Evolutionary conservation across 768 basidiomycete species (phyloP).

Genomic region (Boletus reticuloceps): DNA sequence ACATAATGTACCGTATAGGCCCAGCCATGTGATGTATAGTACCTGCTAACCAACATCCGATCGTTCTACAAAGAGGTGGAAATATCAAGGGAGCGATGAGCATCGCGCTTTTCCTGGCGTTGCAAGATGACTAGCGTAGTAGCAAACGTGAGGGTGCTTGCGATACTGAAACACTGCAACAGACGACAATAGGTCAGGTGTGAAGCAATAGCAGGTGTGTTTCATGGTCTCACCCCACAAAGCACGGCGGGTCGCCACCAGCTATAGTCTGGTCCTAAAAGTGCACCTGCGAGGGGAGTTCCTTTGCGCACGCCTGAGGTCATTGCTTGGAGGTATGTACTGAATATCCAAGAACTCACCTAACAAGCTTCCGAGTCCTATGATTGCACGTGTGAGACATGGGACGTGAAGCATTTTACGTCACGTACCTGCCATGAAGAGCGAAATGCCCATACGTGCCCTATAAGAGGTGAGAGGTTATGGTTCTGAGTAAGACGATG

Average conservation of each 20-base stretch:
- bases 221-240: slow-evolving; percentile 35
- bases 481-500: not conserved
- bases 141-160: slow-evolving; percentile 15
- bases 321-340: slow-evolving; percentile 6
- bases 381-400: not conserved
- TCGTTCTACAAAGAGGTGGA: not conserved
- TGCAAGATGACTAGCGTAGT: slow-evolving; percentile 7
- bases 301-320: slow-evolving; percentile 34
- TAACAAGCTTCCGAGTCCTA: slow-evolving; percentile 27
- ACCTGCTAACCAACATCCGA: not conserved
- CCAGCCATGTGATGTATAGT: not conserved
- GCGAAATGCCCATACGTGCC: slow-evolving; percentile 47
- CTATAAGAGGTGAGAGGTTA: slow-evolving; percentile 9
- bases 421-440: slow-evolving; percentile 42
- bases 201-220: not conserved
- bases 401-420: not conserved
- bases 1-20: not conserved
- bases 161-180: slow-evolving; percentile 16
- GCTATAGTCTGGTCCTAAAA: slow-evolving; percentile 46
- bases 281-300: slow-evolving; percentile 53
- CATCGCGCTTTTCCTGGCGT: not conserved
- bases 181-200: not conserved
- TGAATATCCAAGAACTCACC: slow-evolving; percentile 3
- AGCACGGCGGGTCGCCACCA: slow-evolving; percentile 60
- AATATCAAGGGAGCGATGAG: not conserved